phyloP scores from a whole-genome alignment of 805 yeast species.

The Priceomyces fermenticarens region DNA sequence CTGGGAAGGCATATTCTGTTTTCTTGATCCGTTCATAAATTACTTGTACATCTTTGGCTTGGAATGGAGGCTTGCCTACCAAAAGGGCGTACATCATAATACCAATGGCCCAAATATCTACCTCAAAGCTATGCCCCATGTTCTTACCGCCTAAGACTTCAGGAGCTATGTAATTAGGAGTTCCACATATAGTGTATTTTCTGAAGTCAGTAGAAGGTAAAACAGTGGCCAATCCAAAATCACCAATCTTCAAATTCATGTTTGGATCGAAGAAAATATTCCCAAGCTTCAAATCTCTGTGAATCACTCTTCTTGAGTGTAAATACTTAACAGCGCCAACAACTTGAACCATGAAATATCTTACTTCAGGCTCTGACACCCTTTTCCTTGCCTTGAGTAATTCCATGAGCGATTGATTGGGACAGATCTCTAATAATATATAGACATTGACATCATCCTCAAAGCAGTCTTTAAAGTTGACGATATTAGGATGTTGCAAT shows the following conservation, averaged over 20 bases:
- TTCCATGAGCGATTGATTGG: slow-evolving; percentile 93
- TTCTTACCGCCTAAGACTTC: slow-evolving; percentile 89
- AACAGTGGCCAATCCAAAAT: slow-evolving; percentile 97
- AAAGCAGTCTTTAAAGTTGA: slow-evolving; percentile 91
- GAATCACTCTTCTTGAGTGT: slow-evolving; percentile 90
- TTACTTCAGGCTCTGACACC: slow-evolving; percentile 89
- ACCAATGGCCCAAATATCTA: slow-evolving; percentile 97
- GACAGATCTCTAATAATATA: slow-evolving; percentile 89
- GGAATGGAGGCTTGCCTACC: slow-evolving; percentile 96
- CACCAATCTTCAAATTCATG: slow-evolving; percentile 95
- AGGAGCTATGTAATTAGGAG: slow-evolving; percentile 98
- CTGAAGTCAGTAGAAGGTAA: slow-evolving; percentile 65
- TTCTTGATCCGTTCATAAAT: slow-evolving; percentile 89
- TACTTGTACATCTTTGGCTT: slow-evolving; percentile 87
- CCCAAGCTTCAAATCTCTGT: slow-evolving; percentile 93
- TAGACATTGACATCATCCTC: slow-evolving; percentile 96
- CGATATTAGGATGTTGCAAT: slow-evolving; percentile 85
- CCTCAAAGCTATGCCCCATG: slow-evolving; percentile 90
- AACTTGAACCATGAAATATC: slow-evolving; percentile 86
- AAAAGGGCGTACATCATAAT: slow-evolving; percentile 92
- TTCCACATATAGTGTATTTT: slow-evolving; percentile 94
- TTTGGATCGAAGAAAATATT: slow-evolving; percentile 91
- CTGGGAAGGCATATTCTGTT: slow-evolving; percentile 78
- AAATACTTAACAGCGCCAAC: slow-evolving; percentile 92
- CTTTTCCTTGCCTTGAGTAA: slow-evolving; percentile 77